Evolutionary conservation across 768 basidiomycete genomes (phyloP).

Genomic region (Albatrellus ellisii): DNA sequence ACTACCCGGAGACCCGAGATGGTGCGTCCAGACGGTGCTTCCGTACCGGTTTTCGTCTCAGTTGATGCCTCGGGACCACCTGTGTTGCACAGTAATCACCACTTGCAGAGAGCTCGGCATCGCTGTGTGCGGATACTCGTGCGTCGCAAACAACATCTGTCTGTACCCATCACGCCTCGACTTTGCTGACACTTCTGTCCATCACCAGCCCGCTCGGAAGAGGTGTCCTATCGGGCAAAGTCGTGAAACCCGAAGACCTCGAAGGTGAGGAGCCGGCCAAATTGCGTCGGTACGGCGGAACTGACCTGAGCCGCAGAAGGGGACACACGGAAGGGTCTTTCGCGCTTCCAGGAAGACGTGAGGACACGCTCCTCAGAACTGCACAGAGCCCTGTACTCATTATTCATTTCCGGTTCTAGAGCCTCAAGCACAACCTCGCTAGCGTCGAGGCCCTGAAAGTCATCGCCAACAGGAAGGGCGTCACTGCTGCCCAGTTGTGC

Average conservation of each 20-base stretch:
- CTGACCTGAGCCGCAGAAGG: slow-evolving; percentile 20
- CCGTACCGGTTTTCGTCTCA: not conserved
- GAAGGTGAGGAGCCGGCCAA: too few species aligned
- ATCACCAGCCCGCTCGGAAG: slow-evolving; percentile 27
- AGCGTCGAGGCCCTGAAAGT: slow-evolving; percentile 28
- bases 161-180: not conserved
- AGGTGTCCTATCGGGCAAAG: slow-evolving; percentile 36
- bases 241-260: slow-evolving; percentile 20
- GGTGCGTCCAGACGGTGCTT: slow-evolving; percentile 15
- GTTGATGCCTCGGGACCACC: too few species aligned
- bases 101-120: slow-evolving; percentile 39
- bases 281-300: too few species aligned
- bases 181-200: too few species aligned
- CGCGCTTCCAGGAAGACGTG: slow-evolving; percentile 27
- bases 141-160: not conserved
- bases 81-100: slow-evolving; percentile 31
- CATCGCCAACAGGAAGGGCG: slow-evolving; percentile 27
- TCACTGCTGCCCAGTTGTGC: slow-evolving; percentile 24
- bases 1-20: slow-evolving; percentile 36
- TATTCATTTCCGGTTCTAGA: slow-evolving; percentile 15
- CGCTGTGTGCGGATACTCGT: slow-evolving; percentile 41
- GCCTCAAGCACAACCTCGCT: slow-evolving; percentile 27
- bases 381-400: not conserved
- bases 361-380: not conserved
- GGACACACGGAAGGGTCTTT: slow-evolving; percentile 21